Conservation (phyloP, 257 asterid species). For the Eucommia ulmoides region DNA sequence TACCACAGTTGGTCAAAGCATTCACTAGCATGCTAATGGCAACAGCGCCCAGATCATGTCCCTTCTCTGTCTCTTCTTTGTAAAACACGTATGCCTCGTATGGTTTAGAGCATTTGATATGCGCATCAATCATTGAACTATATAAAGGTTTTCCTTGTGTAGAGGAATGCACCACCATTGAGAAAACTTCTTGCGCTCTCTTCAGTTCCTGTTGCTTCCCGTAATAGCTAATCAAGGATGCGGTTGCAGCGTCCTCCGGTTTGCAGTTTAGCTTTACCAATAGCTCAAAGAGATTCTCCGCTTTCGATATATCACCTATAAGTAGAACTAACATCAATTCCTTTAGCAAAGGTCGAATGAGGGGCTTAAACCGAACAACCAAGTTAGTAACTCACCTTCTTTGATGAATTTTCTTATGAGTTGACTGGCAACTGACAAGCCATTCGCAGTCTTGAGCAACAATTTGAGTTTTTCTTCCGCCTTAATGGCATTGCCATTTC, state of each 20-base stretch:
- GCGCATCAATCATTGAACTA: conserved; percentile 58
- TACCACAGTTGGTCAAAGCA: conserved; percentile 59
- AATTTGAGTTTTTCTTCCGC: conserved; percentile 31
- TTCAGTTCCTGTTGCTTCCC: conserved; percentile 52
- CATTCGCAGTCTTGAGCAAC: conserved; percentile 47
- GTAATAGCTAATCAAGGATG: conserved; percentile 54
- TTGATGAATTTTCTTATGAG: conserved; percentile 44
- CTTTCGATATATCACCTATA: conserved; percentile 51
- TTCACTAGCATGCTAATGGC: conserved; percentile 85
- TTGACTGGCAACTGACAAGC: conserved; percentile 45
- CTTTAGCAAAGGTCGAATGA: too few species aligned
- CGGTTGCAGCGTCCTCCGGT: conserved; percentile 48
- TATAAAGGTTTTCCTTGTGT: conserved; percentile 25
- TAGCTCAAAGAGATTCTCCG: conserved; percentile 46
- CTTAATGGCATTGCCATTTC: conserved; percentile 26
- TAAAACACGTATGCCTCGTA: conserved; percentile 59
- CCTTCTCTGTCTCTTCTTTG: conserved; percentile 48
- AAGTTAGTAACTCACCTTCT: conserved; percentile 37
- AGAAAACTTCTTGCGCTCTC: conserved; percentile 48
- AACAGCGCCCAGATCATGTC: conserved; percentile 58
- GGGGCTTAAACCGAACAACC: neutral
- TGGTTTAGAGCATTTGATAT: conserved; percentile 41
- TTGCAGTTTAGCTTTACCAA: conserved; percentile 38
- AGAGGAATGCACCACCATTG: conserved; percentile 23
- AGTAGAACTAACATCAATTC: conserved; percentile 12